phyloP scores from a whole-genome alignment of 352 stramenopile species.

The Phytophthora syringae region DNA sequence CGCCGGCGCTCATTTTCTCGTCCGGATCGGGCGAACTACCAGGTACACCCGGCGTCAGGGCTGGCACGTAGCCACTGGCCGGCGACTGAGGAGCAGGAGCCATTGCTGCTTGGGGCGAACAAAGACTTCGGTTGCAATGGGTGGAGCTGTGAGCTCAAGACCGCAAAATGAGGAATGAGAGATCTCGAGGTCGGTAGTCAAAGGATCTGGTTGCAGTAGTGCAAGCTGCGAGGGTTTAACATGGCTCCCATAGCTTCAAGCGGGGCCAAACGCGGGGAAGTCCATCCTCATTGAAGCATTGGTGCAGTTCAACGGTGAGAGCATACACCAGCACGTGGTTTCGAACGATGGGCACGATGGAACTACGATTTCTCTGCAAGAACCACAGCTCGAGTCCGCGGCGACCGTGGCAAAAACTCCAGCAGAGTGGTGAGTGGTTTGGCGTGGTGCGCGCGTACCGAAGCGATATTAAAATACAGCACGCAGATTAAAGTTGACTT shows the following conservation, averaged over 20 bases:
- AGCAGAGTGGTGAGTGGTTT: neutral
- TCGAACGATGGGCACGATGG: no score
- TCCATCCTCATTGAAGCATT: constrained; percentile 39
- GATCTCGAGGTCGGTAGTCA: neutral
- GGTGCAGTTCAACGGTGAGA: constrained; percentile 14
- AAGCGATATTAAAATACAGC: neutral
- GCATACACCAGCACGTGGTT: neutral
- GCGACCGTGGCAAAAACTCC: no score
- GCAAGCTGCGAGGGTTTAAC: constrained; percentile 20
- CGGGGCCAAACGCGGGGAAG: constrained; percentile 25
- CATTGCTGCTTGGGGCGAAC: constrained; percentile 11
- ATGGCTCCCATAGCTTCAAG: constrained; percentile 17
- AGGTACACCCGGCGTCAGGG: constrained; percentile 25
- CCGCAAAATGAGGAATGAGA: constrained; percentile 34
- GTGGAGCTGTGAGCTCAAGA: constrained; percentile 19
- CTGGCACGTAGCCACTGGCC: constrained; percentile 32
- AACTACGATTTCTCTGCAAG: no score
- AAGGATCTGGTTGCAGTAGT: constrained; percentile 12
- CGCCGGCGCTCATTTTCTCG: constrained; percentile 33
- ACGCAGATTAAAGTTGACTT: constrained; percentile 6
- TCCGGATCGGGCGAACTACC: constrained; percentile 9
- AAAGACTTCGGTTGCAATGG: neutral
- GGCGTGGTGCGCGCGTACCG: neutral
- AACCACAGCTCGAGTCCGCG: no score
- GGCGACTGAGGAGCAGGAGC: constrained; percentile 21